Base-by-base conservation (phyloP, 106 monocot genomes). In the Cymbidium sinense region DNA sequence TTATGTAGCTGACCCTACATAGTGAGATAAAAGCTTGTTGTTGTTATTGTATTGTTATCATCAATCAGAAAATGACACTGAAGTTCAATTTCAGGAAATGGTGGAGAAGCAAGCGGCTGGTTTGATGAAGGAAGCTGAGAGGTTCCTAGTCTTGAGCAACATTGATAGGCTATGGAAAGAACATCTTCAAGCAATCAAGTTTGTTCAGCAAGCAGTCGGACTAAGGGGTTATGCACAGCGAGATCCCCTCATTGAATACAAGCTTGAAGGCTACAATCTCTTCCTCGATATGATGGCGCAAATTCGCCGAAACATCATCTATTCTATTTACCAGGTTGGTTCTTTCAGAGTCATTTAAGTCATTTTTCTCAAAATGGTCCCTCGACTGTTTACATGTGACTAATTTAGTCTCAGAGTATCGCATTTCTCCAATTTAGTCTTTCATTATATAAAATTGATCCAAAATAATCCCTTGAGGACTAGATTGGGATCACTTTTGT, bases 231-330 rank as follows among this genome's bases (percentile, higher is more conserved):
- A 96, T 77, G 96, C 96, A 18, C 96, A 96, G 71, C 78, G 93
- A 78, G 96, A 93, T 91, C 96, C 96, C 5, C 88, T 96, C 17
- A 96, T 93, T 50, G 96, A 96, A 77, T 96, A 96, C 77, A 96
- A 96, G 77, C 93, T 96, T 28, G 96, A 96, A 79, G 96, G 93
- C 39, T 96, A 96, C 83, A 93, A 96, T 76, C 93, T 96, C 76
- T 96, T 96, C 81, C 65, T 96, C 50, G 91, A 96, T 34, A 96
- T 96, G 96, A 96, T 93, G 91, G 96, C 93, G 7, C 96, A 96
- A 82, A 91, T 96, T 58, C 86, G 96, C 39, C 81, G 96, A 87
- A 96, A 96, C 84, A 93, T 96, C 34, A 93, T 96, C 69, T 96
- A 96, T 81, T 82, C 93, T 50, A 91, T 96, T 62, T 96, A 96